Evolutionary conservation across 2,329 filamentous ascomycete genomes (phyloP).

Genomic region (Fusarium poae): DNA sequence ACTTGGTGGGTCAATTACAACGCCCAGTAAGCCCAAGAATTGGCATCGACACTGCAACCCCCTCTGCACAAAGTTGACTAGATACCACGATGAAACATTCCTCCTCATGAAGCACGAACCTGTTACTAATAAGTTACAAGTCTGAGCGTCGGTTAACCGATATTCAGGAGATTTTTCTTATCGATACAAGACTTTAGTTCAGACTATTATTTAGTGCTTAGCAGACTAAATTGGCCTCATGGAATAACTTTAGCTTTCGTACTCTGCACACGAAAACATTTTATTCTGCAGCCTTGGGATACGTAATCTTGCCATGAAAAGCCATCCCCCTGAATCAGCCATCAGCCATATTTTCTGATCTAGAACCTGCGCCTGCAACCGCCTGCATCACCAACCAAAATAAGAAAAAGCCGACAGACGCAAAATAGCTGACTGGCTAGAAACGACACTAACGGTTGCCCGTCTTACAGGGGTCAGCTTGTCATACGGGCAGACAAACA

Average conservation of each 20-base stretch:
- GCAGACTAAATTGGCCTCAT: background rate
- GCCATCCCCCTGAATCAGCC: constrained; percentile 5
- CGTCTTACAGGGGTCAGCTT: background rate
- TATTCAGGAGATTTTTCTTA: constrained; percentile 9
- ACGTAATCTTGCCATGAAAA: background rate
- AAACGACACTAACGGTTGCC: constrained; percentile 14
- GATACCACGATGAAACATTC: constrained; percentile 35
- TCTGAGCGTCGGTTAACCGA: background rate
- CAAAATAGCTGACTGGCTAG: constrained; percentile 26
- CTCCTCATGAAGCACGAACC: constrained; percentile 11
- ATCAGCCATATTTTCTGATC: background rate
- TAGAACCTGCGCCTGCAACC: background rate
- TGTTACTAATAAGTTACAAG: constrained; percentile 9
- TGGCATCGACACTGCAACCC: constrained; percentile 1
- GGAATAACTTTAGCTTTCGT: background rate
- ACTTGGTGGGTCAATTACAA: constrained; percentile 3
- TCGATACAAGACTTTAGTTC: background rate
- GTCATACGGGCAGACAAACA: constrained; percentile 1
- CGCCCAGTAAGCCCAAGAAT: constrained; percentile 14
- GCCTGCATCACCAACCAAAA: background rate
- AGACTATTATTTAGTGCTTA: constrained; percentile 1
- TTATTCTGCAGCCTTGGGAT: background rate
- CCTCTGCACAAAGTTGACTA: constrained; percentile 7
- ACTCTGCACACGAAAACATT: background rate
- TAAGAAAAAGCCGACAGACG: constrained; percentile 2